Base-by-base conservation (phyloP, 1,284 basidiomycete genomes). In the Cutaneotrichosporon cutaneum region DNA sequence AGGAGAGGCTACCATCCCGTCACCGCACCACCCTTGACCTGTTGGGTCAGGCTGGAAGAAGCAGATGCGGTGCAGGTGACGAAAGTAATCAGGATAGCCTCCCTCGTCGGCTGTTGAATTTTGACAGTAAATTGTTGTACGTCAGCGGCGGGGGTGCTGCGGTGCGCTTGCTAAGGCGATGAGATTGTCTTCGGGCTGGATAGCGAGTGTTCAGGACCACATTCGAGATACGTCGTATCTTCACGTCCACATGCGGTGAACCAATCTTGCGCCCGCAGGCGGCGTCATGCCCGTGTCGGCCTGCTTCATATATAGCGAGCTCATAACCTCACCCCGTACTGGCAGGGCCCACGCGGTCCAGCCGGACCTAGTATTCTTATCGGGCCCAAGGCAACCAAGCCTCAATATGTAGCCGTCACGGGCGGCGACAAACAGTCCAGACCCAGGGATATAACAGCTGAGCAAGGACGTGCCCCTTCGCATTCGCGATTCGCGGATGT, bases 231-330 rank as follows among this genome's bases (percentile, higher is more conserved):
- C n/a, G 21, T 59, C 53, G 30, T 30, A 62, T 11, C 58, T 53
- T 56, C 61, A 62, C 21, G 8, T 54, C 61, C 56, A 62, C 27
- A 62, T 35, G 18, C 33, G n/a, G 32, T 59, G 61, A 18, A n/a
- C n/a, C n/a, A 50, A 32, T 6, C 22, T 33, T 21, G 11, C 1
- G 2, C 53, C 61, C 5, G 45, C 56, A 2, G 52, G 21, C 3
- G 60, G 60, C 0, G 33, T 21, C 0, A 13, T 21, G 33, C 24
- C 39, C 16, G 11, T 0, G 0, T 21, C 3, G 44, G 58, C 51
- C 2, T 44, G 44, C 36, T 54, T 39, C 2, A 18, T n/a, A 4
- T 21, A 6, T 21, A 30, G 7, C 1, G 48, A 35, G 52, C 26
- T 27, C 9, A 30, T 52, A 27, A 58, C 61, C 21, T 62, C 61